A percentile compares a stretch with the other conserved stretches of the same genome.
phyloP scores from a whole-genome alignment of 208 protist species.

The Kentomonas sorsogonicus region DNA sequence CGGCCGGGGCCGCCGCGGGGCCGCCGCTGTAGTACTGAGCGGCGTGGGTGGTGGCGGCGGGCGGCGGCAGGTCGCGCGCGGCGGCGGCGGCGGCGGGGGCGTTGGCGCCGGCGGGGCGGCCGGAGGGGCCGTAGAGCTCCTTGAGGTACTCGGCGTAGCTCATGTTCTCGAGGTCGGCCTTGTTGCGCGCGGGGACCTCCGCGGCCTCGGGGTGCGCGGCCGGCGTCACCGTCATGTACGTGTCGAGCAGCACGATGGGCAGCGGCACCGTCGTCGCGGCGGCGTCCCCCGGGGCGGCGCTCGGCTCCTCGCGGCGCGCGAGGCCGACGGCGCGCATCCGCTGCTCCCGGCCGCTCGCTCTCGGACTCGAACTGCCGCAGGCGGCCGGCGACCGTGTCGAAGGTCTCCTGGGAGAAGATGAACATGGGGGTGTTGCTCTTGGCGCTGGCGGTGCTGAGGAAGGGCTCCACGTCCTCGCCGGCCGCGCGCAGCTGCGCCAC shows the following conservation, averaged over 20 bases:
- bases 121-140: too few relatives aligned
- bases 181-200: too few relatives aligned
- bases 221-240: conserved; percentile 20
- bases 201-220: conserved; percentile 16
- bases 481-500: conserved; percentile 13
- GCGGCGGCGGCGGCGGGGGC: too few relatives aligned
- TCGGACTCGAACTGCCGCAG: conserved; percentile 18
- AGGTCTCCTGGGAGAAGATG: conserved; percentile 29
- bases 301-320: neutral
- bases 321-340: conserved; percentile 13
- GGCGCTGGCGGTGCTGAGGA: neutral
- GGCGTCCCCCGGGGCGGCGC: neutral
- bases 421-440: conserved; percentile 10
- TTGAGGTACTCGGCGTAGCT: too few relatives aligned
- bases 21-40: too few relatives aligned
- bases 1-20: too few relatives aligned
- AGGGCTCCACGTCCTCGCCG: neutral
- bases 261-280: conserved; percentile 14
- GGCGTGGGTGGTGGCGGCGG: too few relatives aligned
- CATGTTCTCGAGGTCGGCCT: too few relatives aligned
- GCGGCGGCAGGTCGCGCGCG: too few relatives aligned
- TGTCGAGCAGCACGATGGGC: conserved; percentile 22
- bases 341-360: conserved; percentile 14
- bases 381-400: conserved; percentile 19
- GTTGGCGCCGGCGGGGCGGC: too few relatives aligned